Evolutionary conservation across 2,329 filamentous ascomycete genomes (phyloP), one percentile per base, ranked within the genome.

Genomic region (Penicillium sp.): DNA sequence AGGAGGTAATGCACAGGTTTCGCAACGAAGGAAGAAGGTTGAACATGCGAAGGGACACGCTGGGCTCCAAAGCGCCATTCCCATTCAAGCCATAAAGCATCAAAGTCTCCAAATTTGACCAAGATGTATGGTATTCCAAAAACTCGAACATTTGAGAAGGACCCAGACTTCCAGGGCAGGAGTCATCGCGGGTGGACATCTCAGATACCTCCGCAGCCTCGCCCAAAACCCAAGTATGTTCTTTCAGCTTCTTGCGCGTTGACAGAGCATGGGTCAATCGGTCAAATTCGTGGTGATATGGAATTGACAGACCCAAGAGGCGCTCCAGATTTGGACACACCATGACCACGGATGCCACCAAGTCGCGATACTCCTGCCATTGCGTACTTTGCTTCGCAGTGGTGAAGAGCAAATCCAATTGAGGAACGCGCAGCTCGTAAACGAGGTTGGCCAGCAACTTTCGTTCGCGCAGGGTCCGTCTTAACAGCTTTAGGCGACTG

Each of bases 291-390:
- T 82, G 79, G 38, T 75, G 73, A 59, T 81, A 83, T 3, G 79
- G 75, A n/a, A 80, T 70, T 45, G 78, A 75, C 52, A 84, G 79
- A 5, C 83, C 83, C 31, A 78, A 65, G 7, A 86, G 67, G 24
- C 76, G 75, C 66, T 85, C 81, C 21, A 86, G 67, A 55, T 81
- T 82, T 7, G 83, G 81, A 60, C 82, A 85, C 2, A 78, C 77
- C 77, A 83, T 83, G 31, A 86, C 79, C 36, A 86, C 72, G 1
- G 82, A 83, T 5, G 81, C 80, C 16, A 84, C 67, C 16, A 80
- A 55, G 53, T 83, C 78, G 41, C 79, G 71, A 48, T 82, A 79
- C 45, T 80, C 77, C 61, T 80, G 74, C 63, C 74, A 75, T 54
- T 76, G 66, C 22, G 64, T 57, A 54, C 71, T 71, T 44, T 75